Evolutionary conservation across 352 stramenopile genomes (phyloP).

Genomic region (Pythium myriotylum): DNA sequence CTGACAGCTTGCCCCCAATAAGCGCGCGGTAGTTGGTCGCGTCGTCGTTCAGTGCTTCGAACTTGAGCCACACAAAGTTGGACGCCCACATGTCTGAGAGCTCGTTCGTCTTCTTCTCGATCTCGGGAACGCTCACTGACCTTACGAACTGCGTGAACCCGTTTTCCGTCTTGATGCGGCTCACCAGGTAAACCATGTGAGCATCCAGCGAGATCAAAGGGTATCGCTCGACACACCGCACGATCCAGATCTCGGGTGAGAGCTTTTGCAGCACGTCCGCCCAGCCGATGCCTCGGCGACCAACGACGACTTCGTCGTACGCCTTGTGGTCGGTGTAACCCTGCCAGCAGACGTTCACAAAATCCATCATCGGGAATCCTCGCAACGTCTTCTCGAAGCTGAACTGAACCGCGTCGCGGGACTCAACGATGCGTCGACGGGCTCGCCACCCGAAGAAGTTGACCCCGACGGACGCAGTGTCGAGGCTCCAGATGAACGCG

Average conservation of each 20-base stretch:
- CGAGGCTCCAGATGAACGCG: no score
- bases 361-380: not conserved
- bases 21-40: not conserved
- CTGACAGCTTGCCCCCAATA: not conserved
- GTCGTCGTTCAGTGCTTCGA: not conserved
- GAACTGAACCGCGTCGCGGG: not conserved
- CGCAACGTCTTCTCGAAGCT: slow-evolving; percentile 2
- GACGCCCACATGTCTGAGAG: slow-evolving; percentile 1
- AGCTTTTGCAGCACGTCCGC: not conserved
- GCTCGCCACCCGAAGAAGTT: slow-evolving; percentile 5
- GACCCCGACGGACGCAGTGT: no score
- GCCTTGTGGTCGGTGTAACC: not conserved
- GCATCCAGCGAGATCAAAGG: not conserved
- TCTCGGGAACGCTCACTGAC: not conserved
- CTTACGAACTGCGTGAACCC: slow-evolving; percentile 2
- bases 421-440: not conserved
- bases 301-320: slow-evolving; percentile 1
- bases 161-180: not conserved
- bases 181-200: slow-evolving; percentile 3
- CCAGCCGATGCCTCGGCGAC: not conserved
- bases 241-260: not conserved
- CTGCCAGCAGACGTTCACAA: not conserved
- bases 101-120: not conserved
- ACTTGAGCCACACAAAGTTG: slow-evolving; percentile 3
- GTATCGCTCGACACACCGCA: not conserved